Conservation (phyloP, 768 basidiomycete species). For the Termitomyces titanicus region DNA sequence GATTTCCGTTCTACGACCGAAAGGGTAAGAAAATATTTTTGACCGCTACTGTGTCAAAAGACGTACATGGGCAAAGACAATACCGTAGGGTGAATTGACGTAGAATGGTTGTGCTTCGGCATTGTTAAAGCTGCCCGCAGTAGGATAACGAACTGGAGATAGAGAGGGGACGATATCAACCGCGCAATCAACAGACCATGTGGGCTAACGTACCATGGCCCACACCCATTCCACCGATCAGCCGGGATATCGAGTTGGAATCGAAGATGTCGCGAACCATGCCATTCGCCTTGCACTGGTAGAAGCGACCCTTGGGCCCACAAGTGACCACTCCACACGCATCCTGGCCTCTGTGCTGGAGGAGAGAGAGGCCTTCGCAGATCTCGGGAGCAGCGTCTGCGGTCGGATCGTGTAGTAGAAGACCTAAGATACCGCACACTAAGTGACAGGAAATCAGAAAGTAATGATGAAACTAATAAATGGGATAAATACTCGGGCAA, state of each 20-base stretch:
- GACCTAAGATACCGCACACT: slow-evolving; percentile 93
- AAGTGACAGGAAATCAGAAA: slow-evolving; percentile 5
- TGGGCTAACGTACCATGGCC: slow-evolving; percentile 73
- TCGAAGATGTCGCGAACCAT: slow-evolving; percentile 99
- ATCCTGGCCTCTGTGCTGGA: slow-evolving; percentile 98
- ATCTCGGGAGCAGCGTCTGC: slow-evolving; percentile 83
- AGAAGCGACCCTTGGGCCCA: slow-evolving; percentile 91
- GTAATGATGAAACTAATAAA: slow-evolving; percentile 1
- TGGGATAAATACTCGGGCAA: slow-evolving; percentile 6
- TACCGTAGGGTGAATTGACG: slow-evolving; percentile 99
- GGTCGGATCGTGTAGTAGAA: slow-evolving; percentile 76
- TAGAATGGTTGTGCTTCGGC: slow-evolving; percentile 99
- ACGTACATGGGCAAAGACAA: slow-evolving; percentile 94
- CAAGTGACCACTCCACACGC: slow-evolving; percentile 97
- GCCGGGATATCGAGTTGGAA: slow-evolving; percentile 62
- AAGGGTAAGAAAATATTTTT: slow-evolving; percentile 1
- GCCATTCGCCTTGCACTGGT: slow-evolving; percentile 98
- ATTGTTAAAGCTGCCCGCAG: slow-evolving; percentile 94
- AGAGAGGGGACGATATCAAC: slow-evolving; percentile 2
- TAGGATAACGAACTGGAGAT: slow-evolving; percentile 87
- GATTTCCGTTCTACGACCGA: slow-evolving; percentile 83
- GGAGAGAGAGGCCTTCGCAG: slow-evolving; percentile 88
- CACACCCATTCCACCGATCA: slow-evolving; percentile 95
- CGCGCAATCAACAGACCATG: slow-evolving; percentile 14
- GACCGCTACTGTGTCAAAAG: not conserved